phyloP scores from a whole-genome alignment of 768 basidiomycete genomes.

The Xerocomellus chrysenteron region DNA sequence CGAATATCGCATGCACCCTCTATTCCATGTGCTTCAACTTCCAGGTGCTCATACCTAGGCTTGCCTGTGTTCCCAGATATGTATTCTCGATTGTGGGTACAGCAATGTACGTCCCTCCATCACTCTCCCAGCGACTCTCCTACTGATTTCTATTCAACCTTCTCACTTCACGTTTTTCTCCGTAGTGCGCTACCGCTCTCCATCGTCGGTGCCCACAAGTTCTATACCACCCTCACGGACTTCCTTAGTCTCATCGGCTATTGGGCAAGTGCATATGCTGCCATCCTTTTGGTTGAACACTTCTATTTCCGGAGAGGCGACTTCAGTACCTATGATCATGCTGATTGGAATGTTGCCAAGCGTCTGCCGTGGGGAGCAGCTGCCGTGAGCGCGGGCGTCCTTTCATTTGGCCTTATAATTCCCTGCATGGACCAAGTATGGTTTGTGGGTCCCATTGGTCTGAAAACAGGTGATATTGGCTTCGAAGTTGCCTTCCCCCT shows the following conservation, averaged over 20 bases:
- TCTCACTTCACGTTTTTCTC: too few relatives aligned
- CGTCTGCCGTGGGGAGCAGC: conserved; percentile 63
- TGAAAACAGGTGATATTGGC: conserved; percentile 66
- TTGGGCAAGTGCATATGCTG: conserved; percentile 57
- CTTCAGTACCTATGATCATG: conserved; percentile 48
- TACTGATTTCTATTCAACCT: conserved; percentile 6
- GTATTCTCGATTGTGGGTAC: conserved; percentile 65
- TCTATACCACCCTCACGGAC: conserved; percentile 62
- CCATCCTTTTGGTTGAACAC: conserved; percentile 66
- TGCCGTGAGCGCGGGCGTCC: conserved; percentile 50
- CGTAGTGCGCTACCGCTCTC: conserved; percentile 62
- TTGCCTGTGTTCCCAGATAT: conserved; percentile 63
- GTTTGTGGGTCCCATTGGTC: conserved; percentile 69
- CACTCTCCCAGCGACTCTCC: neutral
- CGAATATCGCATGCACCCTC: conserved; percentile 79
- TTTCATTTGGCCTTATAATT: conserved; percentile 56
- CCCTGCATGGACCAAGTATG: conserved; percentile 72
- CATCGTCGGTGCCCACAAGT: conserved; percentile 66
- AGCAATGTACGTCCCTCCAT: conserved; percentile 52
- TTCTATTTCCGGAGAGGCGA: conserved; percentile 55
- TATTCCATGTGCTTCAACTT: conserved; percentile 78
- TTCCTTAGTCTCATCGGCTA: conserved; percentile 71
- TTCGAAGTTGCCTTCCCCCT: conserved; percentile 58
- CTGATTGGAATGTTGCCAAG: conserved; percentile 49
- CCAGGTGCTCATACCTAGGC: conserved; percentile 64